phyloP scores from a whole-genome alignment of 148 eudicot species.

The Chenopodium quinoa region DNA sequence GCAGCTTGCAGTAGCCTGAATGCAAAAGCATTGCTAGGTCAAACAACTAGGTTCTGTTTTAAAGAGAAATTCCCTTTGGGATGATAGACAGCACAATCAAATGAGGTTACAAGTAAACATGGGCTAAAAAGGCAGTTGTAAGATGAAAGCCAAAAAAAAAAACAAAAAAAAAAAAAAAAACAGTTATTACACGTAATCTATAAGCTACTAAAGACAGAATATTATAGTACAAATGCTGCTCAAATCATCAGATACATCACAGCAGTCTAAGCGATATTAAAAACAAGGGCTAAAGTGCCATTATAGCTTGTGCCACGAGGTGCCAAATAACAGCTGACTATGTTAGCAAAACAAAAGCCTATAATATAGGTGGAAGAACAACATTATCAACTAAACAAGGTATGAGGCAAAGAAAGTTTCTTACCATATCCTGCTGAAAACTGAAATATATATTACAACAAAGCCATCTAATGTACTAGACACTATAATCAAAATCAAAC shows the following conservation, averaged over 20 bases:
- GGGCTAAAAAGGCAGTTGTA: neutral
- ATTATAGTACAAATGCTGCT: neutral
- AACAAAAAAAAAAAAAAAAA: neutral
- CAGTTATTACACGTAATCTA: neutral
- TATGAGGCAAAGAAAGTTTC: neutral
- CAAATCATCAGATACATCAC: neutral
- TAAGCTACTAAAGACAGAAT: neutral
- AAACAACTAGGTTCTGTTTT: neutral
- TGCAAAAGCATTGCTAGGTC: neutral
- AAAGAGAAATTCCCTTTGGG: neutral
- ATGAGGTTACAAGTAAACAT: neutral
- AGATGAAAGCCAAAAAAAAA: neutral
- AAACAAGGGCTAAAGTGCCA: neutral
- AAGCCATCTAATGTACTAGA: neutral
- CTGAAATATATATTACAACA: neutral
- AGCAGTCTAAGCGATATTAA: neutral
- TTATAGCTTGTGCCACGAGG: no score
- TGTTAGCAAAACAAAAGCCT: neutral
- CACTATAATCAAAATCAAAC: no score
- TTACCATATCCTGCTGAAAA: neutral
- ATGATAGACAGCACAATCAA: neutral
- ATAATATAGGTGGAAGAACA: neutral
- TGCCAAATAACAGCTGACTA: neutral
- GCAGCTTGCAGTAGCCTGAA: constrained; percentile 64
- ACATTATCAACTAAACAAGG: no score